These are phyloP conservation scores for Rhizopogon rudus DNA, from an alignment of 768 basidiomycete genomes.

Conservation along the genomic window DNA sequence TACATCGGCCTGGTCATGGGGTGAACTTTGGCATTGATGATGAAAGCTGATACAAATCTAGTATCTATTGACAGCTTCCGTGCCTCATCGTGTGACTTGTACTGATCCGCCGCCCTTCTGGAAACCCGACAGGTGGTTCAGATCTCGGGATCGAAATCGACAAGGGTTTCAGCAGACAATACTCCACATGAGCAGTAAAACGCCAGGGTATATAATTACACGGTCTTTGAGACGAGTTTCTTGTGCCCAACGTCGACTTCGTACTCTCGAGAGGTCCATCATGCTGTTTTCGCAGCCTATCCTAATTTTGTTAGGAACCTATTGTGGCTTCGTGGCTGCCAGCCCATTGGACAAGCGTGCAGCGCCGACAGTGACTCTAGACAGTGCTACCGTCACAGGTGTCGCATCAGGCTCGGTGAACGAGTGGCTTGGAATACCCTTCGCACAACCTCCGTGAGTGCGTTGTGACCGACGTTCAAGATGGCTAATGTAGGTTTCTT, in stretches of 20 bases:
- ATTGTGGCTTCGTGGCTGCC: neutral
- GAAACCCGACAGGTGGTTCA: too few species aligned
- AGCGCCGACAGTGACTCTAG: slow-evolving; percentile 21
- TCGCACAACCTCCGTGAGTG: slow-evolving; percentile 33
- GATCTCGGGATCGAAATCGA: neutral
- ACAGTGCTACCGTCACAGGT: slow-evolving; percentile 26
- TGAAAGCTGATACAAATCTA: too few species aligned
- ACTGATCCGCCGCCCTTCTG: too few species aligned
- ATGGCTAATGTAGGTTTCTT: neutral
- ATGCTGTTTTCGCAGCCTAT: neutral
- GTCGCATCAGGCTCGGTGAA: slow-evolving; percentile 15
- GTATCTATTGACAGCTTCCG: too few species aligned
- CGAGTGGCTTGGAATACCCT: slow-evolving; percentile 37
- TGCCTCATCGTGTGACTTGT: too few species aligned
- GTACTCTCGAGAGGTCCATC: neutral
- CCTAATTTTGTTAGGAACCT: neutral
- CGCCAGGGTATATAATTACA: neutral
- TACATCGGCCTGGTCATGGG: too few species aligned
- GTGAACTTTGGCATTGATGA: too few species aligned
- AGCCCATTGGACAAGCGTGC: neutral
- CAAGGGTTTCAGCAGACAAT: neutral
- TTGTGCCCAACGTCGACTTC: neutral
- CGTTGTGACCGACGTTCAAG: neutral
- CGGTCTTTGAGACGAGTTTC: neutral
- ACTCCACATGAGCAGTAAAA: too few species aligned